These are phyloP conservation scores for Corallochytrium limacisporum DNA, from an alignment of 78 protist species.

Conservation along the genomic window DNA sequence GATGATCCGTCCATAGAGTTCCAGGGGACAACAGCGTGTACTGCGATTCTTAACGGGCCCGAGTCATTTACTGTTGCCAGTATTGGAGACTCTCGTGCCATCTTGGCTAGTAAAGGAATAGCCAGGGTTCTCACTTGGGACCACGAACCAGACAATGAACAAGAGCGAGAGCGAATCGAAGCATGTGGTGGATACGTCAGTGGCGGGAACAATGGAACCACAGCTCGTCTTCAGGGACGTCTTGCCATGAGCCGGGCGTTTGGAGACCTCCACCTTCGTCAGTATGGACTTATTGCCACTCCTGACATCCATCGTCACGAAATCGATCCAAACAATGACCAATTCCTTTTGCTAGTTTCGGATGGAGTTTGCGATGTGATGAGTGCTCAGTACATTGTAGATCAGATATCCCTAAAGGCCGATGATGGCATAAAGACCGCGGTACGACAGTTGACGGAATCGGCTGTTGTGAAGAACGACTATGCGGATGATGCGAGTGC, in stretches of 20 bases:
- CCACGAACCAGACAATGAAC: background rate
- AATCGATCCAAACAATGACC: too few species aligned
- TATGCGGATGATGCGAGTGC: too few species aligned
- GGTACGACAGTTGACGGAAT: too few species aligned
- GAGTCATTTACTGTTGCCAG: background rate
- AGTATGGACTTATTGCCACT: background rate
- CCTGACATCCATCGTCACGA: background rate
- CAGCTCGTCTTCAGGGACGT: background rate
- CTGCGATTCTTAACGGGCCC: background rate
- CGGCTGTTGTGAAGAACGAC: too few species aligned
- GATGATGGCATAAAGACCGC: too few species aligned
- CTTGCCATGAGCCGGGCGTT: slow-evolving; percentile 5
- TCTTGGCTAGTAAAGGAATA: background rate
- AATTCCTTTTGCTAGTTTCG: too few species aligned
- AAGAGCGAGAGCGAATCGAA: background rate
- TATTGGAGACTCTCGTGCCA: background rate
- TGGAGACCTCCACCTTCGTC: background rate
- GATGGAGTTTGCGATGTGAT: too few species aligned
- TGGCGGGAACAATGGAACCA: background rate
- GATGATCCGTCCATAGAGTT: background rate
- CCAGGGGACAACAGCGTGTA: slow-evolving; percentile 2
- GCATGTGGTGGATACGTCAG: background rate
- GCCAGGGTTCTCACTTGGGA: background rate
- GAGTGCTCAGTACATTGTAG: too few species aligned
- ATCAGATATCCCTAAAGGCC: too few species aligned